Percentiles rank a stretch among this genome's conserved stretches.
phyloP scores from a whole-genome alignment of 306 rosid species.

The Argentina anserina region DNA sequence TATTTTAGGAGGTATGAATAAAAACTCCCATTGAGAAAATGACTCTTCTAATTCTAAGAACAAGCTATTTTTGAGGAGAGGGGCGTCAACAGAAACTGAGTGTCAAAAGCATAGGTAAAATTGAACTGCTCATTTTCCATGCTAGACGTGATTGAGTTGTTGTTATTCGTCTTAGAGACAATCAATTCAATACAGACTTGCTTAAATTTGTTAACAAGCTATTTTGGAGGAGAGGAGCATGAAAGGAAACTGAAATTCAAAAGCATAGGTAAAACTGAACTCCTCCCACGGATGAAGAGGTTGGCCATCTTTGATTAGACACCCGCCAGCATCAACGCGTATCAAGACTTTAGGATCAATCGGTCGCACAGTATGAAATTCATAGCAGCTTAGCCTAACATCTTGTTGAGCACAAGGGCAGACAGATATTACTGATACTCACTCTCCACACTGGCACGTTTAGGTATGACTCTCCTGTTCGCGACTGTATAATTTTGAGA shows the following conservation, averaged over 20 bases:
- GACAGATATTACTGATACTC: constrained; percentile 26
- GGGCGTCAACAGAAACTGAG: no score
- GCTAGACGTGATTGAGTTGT: neutral
- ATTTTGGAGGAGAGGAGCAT: neutral
- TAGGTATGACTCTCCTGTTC: constrained; percentile 21
- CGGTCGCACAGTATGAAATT: constrained; percentile 20
- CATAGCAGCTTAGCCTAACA: constrained; percentile 26
- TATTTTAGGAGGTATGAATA: no score
- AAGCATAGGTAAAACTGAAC: neutral
- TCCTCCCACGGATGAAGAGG: neutral
- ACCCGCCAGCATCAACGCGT: neutral
- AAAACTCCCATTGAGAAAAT: no score
- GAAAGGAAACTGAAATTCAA: neutral
- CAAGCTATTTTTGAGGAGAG: no score
- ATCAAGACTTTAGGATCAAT: neutral
- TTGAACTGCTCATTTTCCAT: no score
- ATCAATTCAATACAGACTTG: neutral
- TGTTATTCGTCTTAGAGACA: neutral
- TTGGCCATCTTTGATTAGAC: neutral
- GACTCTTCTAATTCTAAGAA: no score
- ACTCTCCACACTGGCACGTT: constrained; percentile 33
- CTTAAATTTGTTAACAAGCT: neutral
- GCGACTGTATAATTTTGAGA: constrained; percentile 16
- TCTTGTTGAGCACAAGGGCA: constrained; percentile 28
- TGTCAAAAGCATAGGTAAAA: no score